Base-by-base conservation (phyloP, 352 stramenopile genomes). In the Aphanomyces invadans region DNA sequence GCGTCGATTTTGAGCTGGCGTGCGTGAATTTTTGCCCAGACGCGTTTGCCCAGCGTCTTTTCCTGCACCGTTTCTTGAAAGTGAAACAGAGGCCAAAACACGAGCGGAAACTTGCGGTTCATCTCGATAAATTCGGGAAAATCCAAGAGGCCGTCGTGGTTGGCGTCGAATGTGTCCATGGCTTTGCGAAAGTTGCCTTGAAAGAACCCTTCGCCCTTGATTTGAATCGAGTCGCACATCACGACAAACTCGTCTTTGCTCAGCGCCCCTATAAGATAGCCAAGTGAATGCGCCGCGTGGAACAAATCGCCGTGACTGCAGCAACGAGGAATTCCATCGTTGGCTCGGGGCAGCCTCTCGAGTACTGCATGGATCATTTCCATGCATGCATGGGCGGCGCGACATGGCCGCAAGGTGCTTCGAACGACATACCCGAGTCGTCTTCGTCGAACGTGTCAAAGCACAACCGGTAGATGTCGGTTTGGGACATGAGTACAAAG, bases 101-200 rank as follows among this genome's bases (percentile, higher is more conserved):
- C 54, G 49, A 71, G 70, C 29, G 70, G 70, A 55, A 69, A 75
- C n/a, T 65, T 32, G 17, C 23, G 19, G 62, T 75, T 49, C n/a
- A 71, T 52, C n/a, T 75, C 61, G 4, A 76, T 74, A 2, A 89
- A 68, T 46, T 87, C 73, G 0, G 26, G 44, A 33, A 86, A 78
- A 65, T 90, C 81, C 11, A 92, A 65, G 31, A 78, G 78, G 0
- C 81, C 80, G 53, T 90, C 83, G 25, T 74, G 65, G 68, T 92
- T 83, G 7, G 49, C 56, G 61, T 92, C 81, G 4, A 92, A 68
- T 1, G 75, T 75, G 25, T 90, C 80, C 26, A 92, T 53, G 31
- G 53, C 59, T 11, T 46, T 39, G 4, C 38, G 29, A 25, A 67
- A 67, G 45, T 67, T 67, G 60, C 60, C 60, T 10, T 67, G 9